Conservation (phyloP, 2,329 filamentous ascomycete species). For the Colletotrichum costaricense region DNA sequence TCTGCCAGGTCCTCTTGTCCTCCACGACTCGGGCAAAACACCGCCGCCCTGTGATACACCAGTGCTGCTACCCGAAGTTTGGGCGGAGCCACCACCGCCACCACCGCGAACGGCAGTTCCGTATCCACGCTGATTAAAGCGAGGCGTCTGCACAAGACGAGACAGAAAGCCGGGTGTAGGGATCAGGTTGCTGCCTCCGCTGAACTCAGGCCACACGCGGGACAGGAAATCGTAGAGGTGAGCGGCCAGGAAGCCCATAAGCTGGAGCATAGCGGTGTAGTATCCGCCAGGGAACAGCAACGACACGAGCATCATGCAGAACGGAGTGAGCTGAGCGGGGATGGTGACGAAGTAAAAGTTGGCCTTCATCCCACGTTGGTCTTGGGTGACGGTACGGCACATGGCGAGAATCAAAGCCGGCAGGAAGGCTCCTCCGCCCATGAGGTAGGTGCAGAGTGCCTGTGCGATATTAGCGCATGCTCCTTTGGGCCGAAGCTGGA, state of each 20-base stretch:
- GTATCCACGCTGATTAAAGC: slow-evolving; percentile 63
- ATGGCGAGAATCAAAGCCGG: slow-evolving; percentile 81
- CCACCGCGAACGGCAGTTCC: slow-evolving; percentile 69
- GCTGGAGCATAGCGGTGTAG: slow-evolving; percentile 68
- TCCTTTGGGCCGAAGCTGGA: slow-evolving; percentile 33
- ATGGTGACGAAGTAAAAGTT: slow-evolving; percentile 87
- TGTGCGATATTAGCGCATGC: slow-evolving; percentile 46
- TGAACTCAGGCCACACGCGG: slow-evolving; percentile 88
- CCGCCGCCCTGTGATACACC: slow-evolving; percentile 55
- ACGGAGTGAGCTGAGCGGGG: slow-evolving; percentile 83
- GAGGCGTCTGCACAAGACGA: slow-evolving; percentile 69
- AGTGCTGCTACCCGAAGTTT: slow-evolving; percentile 52
- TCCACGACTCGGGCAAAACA: slow-evolving; percentile 73
- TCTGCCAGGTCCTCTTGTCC: slow-evolving; percentile 69
- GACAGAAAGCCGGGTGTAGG: slow-evolving; percentile 79
- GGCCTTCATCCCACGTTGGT: slow-evolving; percentile 81
- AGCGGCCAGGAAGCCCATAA: slow-evolving; percentile 85
- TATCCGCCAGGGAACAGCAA: slow-evolving; percentile 73
- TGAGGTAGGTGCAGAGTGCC: slow-evolving; percentile 63
- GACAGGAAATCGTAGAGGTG: slow-evolving; percentile 93
- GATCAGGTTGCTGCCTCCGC: slow-evolving; percentile 82
- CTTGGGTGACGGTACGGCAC: slow-evolving; percentile 86
- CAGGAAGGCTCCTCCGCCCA: slow-evolving; percentile 64
- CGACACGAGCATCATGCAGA: slow-evolving; percentile 80
- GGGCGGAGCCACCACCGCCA: slow-evolving; percentile 41